These are phyloP conservation scores for Tetrastigma voinierianum DNA, from an alignment of 164 flowering plant genomes.

Conservation along the genomic window DNA sequence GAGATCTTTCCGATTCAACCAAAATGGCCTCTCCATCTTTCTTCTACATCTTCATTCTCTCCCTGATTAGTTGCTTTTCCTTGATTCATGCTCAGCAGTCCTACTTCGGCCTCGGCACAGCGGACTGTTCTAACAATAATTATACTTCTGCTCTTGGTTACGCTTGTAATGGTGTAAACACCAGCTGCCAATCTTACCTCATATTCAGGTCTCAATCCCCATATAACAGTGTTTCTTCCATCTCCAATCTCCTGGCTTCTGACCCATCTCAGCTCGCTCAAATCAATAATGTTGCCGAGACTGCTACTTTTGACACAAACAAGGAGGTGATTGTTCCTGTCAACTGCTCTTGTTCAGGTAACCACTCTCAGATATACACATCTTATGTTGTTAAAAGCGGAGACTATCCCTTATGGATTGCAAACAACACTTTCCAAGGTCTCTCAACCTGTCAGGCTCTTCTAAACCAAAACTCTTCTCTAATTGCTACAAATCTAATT, in stretches of 20 bases:
- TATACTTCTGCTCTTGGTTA: constrained; percentile 4
- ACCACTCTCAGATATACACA: constrained; percentile 14
- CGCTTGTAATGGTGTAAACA: constrained; percentile 7
- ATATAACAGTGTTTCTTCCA: background rate
- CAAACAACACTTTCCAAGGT: constrained; percentile 30
- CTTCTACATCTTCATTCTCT: too few species aligned
- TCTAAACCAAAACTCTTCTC: constrained; percentile 7
- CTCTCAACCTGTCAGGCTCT: constrained; percentile 32
- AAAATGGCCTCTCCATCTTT: too few species aligned
- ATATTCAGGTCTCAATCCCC: constrained; percentile 13
- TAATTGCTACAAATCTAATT: constrained; percentile 8
- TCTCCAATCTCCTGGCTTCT: constrained; percentile 13
- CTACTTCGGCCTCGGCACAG: too few species aligned
- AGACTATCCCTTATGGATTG: constrained; percentile 16
- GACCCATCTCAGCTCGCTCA: constrained; percentile 10
- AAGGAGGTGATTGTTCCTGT: constrained; percentile 13
- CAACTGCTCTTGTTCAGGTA: constrained; percentile 17
- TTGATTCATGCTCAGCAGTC: too few species aligned
- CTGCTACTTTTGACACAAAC: background rate
- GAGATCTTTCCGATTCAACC: too few species aligned
- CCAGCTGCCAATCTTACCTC: constrained; percentile 6
- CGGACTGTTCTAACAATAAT: too few species aligned
- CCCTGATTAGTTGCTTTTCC: too few species aligned
- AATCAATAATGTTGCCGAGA: constrained; percentile 1
- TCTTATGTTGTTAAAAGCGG: constrained; percentile 8